Percentiles rank a stretch among this genome's conserved stretches.
Conservation (phyloP, 768 basidiomycete genomes). For the Lanmaoa pseudosensibilis region DNA sequence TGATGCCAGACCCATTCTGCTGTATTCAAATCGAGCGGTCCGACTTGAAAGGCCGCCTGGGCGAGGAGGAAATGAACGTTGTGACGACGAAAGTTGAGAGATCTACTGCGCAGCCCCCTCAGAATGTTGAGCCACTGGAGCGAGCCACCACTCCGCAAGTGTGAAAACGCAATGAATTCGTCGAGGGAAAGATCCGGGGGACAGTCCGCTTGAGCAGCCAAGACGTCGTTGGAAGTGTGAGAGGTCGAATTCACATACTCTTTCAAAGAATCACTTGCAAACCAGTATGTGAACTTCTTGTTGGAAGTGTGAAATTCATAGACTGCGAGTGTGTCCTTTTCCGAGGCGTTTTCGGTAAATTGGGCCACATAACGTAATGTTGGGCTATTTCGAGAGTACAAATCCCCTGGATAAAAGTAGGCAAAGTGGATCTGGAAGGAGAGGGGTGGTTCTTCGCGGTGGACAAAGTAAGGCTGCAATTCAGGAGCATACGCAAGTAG, state of each 20-base stretch:
- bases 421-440: not conserved
- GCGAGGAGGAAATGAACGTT: not conserved
- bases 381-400: not conserved
- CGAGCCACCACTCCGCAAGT: not conserved
- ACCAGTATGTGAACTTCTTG: no score
- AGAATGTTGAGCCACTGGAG: not conserved
- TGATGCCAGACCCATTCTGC: not conserved
- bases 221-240: not conserved
- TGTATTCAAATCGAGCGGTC: conserved; percentile 25
- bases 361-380: not conserved
- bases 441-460: not conserved
- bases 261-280: fast-evolving
- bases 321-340: no score
- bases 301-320: no score
- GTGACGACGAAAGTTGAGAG: not conserved
- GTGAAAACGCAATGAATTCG: not conserved
- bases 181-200: not conserved
- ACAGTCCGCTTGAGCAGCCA: not conserved
- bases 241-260: not conserved
- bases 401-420: not conserved
- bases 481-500: conserved; percentile 28
- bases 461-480: not conserved
- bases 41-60: not conserved
- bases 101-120: not conserved
- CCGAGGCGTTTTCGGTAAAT: no score